Conservation (phyloP, 805 yeast genomes). For the Spencermartinsiella europaea region DNA sequence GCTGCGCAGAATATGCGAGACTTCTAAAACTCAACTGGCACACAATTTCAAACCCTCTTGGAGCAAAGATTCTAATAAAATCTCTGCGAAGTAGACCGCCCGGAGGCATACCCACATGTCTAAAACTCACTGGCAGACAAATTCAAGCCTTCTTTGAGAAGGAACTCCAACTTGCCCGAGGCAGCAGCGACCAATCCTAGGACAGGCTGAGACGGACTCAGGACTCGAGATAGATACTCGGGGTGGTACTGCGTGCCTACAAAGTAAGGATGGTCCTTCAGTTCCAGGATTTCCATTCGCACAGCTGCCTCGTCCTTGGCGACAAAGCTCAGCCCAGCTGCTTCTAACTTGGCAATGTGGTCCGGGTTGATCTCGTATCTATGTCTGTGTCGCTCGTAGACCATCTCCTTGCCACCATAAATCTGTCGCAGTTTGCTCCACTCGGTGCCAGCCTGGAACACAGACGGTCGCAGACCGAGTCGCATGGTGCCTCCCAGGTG, state of each 20-base stretch:
- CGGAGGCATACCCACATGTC: no score
- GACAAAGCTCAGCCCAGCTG: conserved; percentile 76
- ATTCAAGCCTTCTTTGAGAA: background rate
- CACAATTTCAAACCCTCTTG: no score
- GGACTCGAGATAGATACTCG: conserved; percentile 91
- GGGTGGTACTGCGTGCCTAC: conserved; percentile 99
- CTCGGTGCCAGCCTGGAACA: conserved; percentile 63
- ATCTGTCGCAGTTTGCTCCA: conserved; percentile 68
- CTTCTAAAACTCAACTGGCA: no score
- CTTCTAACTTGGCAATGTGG: conserved; percentile 64
- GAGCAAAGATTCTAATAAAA: no score
- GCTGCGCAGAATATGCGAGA: no score
- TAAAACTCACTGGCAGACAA: background rate
- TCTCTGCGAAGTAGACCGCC: no score
- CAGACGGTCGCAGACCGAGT: conserved; percentile 88
- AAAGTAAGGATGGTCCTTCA: conserved; percentile 79
- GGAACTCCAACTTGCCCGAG: conserved; percentile 63
- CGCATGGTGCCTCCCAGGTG: conserved; percentile 99
- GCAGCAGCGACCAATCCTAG: conserved; percentile 95
- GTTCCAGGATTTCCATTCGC: conserved; percentile 93
- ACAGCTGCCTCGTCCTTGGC: conserved; percentile 87
- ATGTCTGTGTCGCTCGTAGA: conserved; percentile 95
- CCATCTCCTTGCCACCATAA: conserved; percentile 65
- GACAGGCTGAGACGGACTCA: conserved; percentile 95
- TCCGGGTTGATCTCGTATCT: conserved; percentile 95